Evolutionary conservation across 2,329 filamentous ascomycete genomes (phyloP), one percentile per base, ranked within the genome.

Genomic region (Dendryphion nanum): DNA sequence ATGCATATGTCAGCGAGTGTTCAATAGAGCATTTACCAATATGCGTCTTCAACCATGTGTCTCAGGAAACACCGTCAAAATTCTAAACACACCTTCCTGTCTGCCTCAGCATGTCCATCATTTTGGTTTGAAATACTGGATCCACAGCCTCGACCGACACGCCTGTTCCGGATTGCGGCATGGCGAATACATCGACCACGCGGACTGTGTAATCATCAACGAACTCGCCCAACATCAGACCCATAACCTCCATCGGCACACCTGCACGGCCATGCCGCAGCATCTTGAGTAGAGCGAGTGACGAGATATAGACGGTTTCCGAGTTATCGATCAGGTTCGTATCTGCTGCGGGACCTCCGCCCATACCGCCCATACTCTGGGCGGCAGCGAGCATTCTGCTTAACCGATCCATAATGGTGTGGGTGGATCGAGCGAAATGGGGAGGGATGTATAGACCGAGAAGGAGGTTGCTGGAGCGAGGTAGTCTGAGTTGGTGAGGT

Each of bases 181-280:
- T 98, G 44, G 93, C 93, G 70, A 98, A 98, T 18, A 98, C 93
- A 70, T 98, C 93, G 52, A 97, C 91, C 12, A 98, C 93, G 53
- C 91, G 85, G 47, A 98, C 93, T 42, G 93, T 98, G 72, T 96
- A 98, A 73, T 97, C 93, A 63, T 98, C 93, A 43, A 98, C 91
- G 57, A 98, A 97, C 68, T 97, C 93, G 67, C 93, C 93, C 59
- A 97, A 73, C 93, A 98, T 98, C 66, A 98, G 76, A 47, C 93
- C 93, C 93, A 98, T 98, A 67, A 98, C 93, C 77, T 98, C 93
- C 93, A 98, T 98, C 15, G 93, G 93, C 51, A 98, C 93, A 74
- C 93, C 93, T 28, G 93, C 93, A 53, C 93, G 86, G 50, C 93
- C 93, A 71, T 98, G 93, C 66, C 93, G 85, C 69, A 98, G 78